Evolutionary conservation across 441 rosid species (phyloP).

Genomic region (Bocquillonia castaneifolia): DNA sequence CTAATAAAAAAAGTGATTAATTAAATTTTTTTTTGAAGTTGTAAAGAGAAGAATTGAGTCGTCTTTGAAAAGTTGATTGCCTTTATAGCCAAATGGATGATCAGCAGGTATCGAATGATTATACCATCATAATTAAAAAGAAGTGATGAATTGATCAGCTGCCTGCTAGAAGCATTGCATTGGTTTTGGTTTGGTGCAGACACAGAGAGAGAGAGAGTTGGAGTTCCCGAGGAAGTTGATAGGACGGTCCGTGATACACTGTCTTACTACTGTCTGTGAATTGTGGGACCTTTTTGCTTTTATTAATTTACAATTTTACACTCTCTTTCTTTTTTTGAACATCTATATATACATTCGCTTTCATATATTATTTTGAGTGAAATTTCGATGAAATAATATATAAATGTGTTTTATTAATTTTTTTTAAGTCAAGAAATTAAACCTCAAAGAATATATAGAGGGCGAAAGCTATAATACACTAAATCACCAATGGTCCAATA

Average conservation of each 20-base stretch:
- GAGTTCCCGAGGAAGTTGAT: constrained; percentile 53
- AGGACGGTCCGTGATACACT: constrained; percentile 84
- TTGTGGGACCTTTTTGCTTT: constrained; percentile 29
- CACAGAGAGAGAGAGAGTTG: constrained; percentile 2
- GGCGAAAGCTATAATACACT: too few relatives aligned
- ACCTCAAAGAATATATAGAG: too few relatives aligned
- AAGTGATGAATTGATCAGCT: not conserved
- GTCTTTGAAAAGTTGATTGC: not conserved
- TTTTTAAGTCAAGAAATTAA: too few relatives aligned
- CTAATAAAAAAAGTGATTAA: not conserved
- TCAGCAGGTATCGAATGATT: constrained; percentile 44
- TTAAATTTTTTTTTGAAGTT: not conserved
- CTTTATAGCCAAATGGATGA: constrained; percentile 29
- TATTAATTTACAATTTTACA: too few relatives aligned
- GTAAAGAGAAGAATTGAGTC: not conserved
- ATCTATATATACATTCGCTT: too few relatives aligned
- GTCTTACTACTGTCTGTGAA: constrained; percentile 30
- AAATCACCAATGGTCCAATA: too few relatives aligned
- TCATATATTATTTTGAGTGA: too few relatives aligned
- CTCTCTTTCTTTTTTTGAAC: too few relatives aligned
- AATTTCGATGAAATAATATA: too few relatives aligned
- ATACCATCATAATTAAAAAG: constrained; percentile 46
- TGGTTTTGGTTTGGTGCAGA: not conserved
- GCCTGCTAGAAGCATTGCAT: too few relatives aligned
- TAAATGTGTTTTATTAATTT: too few relatives aligned